A percentile compares a stretch with the other conserved stretches of the same genome.
Evolutionary conservation across 352 stramenopile genomes (phyloP).

Genomic region (Globisporangium emineosum): DNA sequence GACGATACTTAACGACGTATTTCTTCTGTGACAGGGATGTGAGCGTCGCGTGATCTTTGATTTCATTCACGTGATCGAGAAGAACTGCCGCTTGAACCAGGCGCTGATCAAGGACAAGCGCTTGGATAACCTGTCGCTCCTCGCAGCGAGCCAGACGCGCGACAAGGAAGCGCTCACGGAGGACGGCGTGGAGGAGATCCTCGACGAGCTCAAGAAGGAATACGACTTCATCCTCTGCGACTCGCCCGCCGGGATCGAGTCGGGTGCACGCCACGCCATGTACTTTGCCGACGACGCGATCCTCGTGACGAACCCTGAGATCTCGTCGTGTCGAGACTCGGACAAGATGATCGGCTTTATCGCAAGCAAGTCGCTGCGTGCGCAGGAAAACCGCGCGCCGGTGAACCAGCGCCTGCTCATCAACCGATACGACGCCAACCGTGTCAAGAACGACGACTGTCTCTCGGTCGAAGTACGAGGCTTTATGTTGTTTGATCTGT

Average conservation of each 20-base stretch:
- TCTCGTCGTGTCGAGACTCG: conserved; percentile 90
- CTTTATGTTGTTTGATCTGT: neutral
- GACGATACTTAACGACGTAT: neutral
- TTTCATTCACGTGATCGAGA: conserved; percentile 92
- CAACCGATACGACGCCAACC: conserved; percentile 90
- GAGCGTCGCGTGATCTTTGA: conserved; percentile 94
- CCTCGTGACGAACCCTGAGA: conserved; percentile 93
- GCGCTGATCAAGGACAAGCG: conserved; percentile 91
- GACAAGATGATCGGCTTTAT: conserved; percentile 97
- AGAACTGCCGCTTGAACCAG: conserved; percentile 87
- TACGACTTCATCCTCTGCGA: conserved; percentile 92
- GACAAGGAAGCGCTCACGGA: conserved; percentile 91
- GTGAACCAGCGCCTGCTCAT: conserved; percentile 88
- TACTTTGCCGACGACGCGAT: conserved; percentile 93
- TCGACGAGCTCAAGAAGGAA: conserved; percentile 76
- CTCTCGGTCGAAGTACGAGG: conserved; percentile 75
- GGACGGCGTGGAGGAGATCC: conserved; percentile 78
- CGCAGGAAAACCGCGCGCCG: conserved; percentile 67
- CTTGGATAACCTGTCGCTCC: conserved; percentile 74
- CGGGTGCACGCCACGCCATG: conserved; percentile 87
- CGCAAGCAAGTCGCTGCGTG: conserved; percentile 81
- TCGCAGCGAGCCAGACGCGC: conserved; percentile 88
- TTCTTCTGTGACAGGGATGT: conserved; percentile 38
- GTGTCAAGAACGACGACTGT: conserved; percentile 87
- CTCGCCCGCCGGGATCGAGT: conserved; percentile 89